phyloP scores from a whole-genome alignment of 139 green algal species.

The Pleodorina starrii region DNA sequence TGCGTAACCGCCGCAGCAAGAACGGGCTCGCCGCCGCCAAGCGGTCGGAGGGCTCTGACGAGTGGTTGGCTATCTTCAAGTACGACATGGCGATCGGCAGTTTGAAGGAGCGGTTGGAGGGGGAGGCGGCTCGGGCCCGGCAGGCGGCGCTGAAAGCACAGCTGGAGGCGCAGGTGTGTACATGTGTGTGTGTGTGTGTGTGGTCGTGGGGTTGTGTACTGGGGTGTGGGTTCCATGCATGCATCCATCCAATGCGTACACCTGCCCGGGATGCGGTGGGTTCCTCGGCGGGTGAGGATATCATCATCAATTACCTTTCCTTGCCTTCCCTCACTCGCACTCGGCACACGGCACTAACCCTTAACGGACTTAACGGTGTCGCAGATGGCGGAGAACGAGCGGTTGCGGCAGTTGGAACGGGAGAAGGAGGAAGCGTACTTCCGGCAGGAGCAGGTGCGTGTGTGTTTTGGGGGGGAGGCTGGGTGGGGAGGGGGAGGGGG shows the following conservation, averaged over 20 bases:
- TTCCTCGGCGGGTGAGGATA: no score
- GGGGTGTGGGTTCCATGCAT: not conserved
- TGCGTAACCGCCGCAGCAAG: constrained; percentile 30
- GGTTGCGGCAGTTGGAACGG: not conserved
- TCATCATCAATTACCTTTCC: no score
- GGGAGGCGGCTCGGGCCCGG: not conserved
- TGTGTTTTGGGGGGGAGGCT: not conserved
- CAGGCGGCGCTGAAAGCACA: not conserved
- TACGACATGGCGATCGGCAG: constrained; percentile 11
- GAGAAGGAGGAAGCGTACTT: constrained; percentile 39
- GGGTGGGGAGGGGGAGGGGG: no score
- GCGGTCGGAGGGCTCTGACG: not conserved
- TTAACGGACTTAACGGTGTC: no score
- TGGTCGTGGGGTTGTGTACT: not conserved
- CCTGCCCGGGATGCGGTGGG: no score
- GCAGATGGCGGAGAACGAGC: constrained; percentile 28
- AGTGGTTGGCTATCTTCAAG: constrained; percentile 31
- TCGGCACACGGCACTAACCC: no score
- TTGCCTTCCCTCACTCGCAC: no score
- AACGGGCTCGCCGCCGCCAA: not conserved
- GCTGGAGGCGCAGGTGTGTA: constrained; percentile 30
- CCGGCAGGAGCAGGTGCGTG: constrained; percentile 24
- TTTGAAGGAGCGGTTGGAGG: not conserved
- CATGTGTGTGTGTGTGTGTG: not conserved
- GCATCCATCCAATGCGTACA: no score